Base-by-base conservation (phyloP, 768 basidiomycete species). In the Cyclocybe cylindracea region DNA sequence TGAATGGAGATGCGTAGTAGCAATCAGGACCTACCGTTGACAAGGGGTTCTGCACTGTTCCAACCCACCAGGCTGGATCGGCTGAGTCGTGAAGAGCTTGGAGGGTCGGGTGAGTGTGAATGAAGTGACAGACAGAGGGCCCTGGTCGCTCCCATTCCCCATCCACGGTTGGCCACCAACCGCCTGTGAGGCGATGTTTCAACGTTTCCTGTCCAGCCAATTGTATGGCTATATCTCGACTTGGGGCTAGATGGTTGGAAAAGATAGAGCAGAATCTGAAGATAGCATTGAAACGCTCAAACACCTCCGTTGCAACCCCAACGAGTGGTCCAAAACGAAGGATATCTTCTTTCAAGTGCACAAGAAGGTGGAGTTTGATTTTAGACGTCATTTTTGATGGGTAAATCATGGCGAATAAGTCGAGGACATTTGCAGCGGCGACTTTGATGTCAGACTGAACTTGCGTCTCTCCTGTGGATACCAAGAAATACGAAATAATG, bases 201-300 rank as follows among this genome's bases (percentile, higher is more conserved):
- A 76, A 46, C 0, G 47, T 29, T 11, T 75, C 64, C 24, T 66
- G 62, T 1, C 58, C 47, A 0, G 68, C 60, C 5, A 77, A 61
- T 10, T 70, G 54, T 4, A 53, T 34, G 0, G 75, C 74, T 43
- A 77, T 72, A 46, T 74, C 70, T 1, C 70, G 70, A 38, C 78
- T 76, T 8, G 77, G 76, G 0, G 75, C 70, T 11, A 66, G 69
- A 32, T 75, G 77, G 46, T 79, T 79, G 8, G 68, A 70, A 19
- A 68, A 58, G 24, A 78, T 61, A 2, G 70, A 75, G 40, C 72
- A 75, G 11, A 62, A 52, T 1, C 73, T 62, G 44, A 78, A 77
- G 7, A 79, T 59, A 5, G 67, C 67, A 58, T 79, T 78, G 54
- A 66, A 79, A 43, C 63, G 66, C 52, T 78, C 77, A 53, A 67